Percentiles rank a stretch among this genome's conserved stretches.
Conservation (phyloP, 2,329 filamentous ascomycete species). For the Botrytis byssoidea region DNA sequence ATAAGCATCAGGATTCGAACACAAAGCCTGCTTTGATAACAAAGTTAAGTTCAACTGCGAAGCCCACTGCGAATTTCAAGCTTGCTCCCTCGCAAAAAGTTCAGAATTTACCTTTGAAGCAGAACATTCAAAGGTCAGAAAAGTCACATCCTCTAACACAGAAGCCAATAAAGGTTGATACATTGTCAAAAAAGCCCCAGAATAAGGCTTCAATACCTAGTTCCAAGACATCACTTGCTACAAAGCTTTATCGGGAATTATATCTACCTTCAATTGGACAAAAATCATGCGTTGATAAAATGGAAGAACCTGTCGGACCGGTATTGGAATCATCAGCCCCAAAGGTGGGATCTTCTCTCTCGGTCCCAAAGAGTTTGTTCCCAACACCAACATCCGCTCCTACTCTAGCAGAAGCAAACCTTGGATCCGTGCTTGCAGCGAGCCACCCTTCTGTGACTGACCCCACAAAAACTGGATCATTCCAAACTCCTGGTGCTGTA, state of each 20-base stretch:
- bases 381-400: not conserved
- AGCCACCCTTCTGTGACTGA: not conserved
- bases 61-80: not conserved
- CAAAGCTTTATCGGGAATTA: slow-evolving; percentile 3
- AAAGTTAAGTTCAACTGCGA: not conserved
- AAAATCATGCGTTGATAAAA: not conserved
- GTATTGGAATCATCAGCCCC: not conserved
- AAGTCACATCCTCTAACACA: not conserved
- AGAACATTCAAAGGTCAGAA: not conserved
- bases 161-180: not conserved
- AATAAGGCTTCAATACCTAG: not conserved
- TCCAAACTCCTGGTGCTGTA: slow-evolving; percentile 4
- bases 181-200: not conserved
- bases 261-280: slow-evolving; percentile 2
- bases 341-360: not conserved
- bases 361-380: not conserved
- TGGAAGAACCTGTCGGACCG: not conserved
- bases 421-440: not conserved
- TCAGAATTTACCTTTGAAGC: not conserved
- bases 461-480: not conserved
- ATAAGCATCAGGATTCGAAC: not conserved
- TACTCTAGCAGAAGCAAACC: not conserved
- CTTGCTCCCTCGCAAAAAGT: not conserved
- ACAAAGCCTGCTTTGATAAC: not conserved
- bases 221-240: not conserved